Base-by-base conservation (phyloP, 768 basidiomycete genomes). In the Suillus cothurnatus region DNA sequence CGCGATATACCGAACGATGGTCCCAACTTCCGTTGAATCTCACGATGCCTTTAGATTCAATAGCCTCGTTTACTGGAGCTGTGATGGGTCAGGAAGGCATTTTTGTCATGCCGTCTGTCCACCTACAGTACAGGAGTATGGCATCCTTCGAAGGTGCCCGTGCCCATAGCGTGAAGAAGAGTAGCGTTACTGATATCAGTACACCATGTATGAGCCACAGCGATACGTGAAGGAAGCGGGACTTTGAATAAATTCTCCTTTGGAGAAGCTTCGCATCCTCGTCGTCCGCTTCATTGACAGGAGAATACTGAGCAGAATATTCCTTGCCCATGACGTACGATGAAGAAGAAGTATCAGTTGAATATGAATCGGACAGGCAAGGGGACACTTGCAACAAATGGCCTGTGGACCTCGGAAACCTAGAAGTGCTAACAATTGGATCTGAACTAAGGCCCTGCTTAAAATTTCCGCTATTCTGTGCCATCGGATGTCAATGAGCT, bases 141-240 rank as follows among this genome's bases (percentile, higher is more conserved):
- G 7, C 23, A 17, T 28, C 26, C 7, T 26, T 50, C 49, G 7
- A 28, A 50, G 26, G 49, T 26, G 49, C 26, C 26, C 23, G 26
- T n/a, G 50, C 43, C 63, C 68, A 69, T 53, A 69, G 43, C 38
- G 47, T 34, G 39, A 69, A 64, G 45, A 64, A 62, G n/a, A 64
- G 2, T 6, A 43, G 7, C 31, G 55, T 52, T 28, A 60, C 7
- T 45, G 52, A 50, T 21, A 53, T 12, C 5, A 64, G 55, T 9
- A 53, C 47, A 12, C 60, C 47, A 26, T 59, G 64, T 21, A 32
- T 43, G 26, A 66, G 32, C 64, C 67, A 66, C 50, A 26, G 49
- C 7, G 15, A 50, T 28, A 50, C 7, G 6, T 28, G 3, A 28
- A 50, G 49, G 15, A 28, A 28, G 26, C 49, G 15, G 3, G 23